phyloP scores from a whole-genome alignment of 495 filamentous ascomycete genomes.

The Penicillium silybi region DNA sequence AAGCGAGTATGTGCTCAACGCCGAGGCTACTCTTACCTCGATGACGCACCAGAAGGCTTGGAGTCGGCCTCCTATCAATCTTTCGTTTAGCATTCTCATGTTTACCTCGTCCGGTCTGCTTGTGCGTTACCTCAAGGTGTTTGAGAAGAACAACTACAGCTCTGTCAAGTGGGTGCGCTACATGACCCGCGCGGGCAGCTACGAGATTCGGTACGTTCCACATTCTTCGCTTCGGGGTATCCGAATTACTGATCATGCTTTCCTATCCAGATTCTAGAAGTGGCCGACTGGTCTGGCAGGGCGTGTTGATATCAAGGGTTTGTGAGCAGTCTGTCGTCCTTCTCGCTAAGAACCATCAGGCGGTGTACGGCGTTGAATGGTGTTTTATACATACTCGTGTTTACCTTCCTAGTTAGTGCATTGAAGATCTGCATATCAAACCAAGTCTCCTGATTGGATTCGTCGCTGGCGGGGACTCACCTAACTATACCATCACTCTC shows the following conservation, averaged over 20 bases:
- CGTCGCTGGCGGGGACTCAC: no score
- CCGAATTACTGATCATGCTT: not conserved
- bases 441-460: not conserved
- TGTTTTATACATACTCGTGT: slow-evolving; percentile 15
- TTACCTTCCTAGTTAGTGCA: not conserved
- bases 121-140: slow-evolving; percentile 96
- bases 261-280: slow-evolving; percentile 9
- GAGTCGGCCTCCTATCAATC: slow-evolving; percentile 86
- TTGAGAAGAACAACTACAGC: slow-evolving; percentile 98
- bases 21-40: slow-evolving; percentile 86
- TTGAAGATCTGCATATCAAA: not conserved
- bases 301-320: slow-evolving; percentile 6
- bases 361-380: slow-evolving; percentile 26
- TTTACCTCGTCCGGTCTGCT: slow-evolving; percentile 91
- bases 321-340: not conserved
- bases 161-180: slow-evolving; percentile 99
- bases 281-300: not conserved
- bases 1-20: slow-evolving; percentile 89
- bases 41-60: slow-evolving; percentile 99
- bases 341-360: slow-evolving; percentile 10
- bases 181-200: slow-evolving; percentile 85
- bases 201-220: slow-evolving; percentile 50
- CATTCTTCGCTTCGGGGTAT: not conserved
- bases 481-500: no score
- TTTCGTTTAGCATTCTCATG: slow-evolving; percentile 94